Base-by-base conservation (phyloP, 2,329 filamentous ascomycete species). In the Aphanocladium album region DNA sequence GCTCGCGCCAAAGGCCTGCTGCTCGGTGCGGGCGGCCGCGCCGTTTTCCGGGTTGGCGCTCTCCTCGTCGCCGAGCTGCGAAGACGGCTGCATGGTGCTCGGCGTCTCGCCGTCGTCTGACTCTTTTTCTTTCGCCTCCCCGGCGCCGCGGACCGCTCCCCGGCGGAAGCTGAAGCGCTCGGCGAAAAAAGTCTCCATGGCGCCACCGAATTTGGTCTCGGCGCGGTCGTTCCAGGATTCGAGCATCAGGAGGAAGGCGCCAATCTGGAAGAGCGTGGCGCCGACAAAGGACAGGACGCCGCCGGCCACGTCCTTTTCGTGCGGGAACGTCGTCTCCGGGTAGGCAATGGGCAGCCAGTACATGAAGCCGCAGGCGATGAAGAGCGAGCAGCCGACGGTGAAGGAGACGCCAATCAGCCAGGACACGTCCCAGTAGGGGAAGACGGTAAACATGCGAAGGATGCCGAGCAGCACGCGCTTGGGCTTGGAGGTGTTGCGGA, bases 141-240 rank as follows among this genome's bases (percentile, higher is more conserved):
- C 17, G 27, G 17, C 17, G 35, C 46, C 35, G 17, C 46, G 33
- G 23, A 8, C 2, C n/a, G 50, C 27, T 2, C 58, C 50, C 12
- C 45, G 47, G 2, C 41, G 58, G 30, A 52, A 23, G 33, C 43
- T 60, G 14, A 63, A 56, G 9, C 57, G 55, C 41, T 65, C 60
- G 2, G 54, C 47, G 23, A 63, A 57, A 7, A 62, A 50, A 11
- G 74, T 74, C 63, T 84, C 78, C 1, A 87, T 57, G 0, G 83
- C 84, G 82, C 83, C 86, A 1, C 84, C 84, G 69, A 87, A 86
- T 69, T 83, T 87, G 12, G 78, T 81, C 0, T 78, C 73, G 21
- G 78, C 72, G 64, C 84, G 80, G 64, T 83, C 80, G 68, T 87
- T 87, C 41, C 84, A 74, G 3, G 83, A 83, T 67, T 88, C 85